Percentiles rank a stretch among this genome's conserved stretches.
Conservation (phyloP, 164 flowering plant species). For the Warburgia ugandensis region DNA sequence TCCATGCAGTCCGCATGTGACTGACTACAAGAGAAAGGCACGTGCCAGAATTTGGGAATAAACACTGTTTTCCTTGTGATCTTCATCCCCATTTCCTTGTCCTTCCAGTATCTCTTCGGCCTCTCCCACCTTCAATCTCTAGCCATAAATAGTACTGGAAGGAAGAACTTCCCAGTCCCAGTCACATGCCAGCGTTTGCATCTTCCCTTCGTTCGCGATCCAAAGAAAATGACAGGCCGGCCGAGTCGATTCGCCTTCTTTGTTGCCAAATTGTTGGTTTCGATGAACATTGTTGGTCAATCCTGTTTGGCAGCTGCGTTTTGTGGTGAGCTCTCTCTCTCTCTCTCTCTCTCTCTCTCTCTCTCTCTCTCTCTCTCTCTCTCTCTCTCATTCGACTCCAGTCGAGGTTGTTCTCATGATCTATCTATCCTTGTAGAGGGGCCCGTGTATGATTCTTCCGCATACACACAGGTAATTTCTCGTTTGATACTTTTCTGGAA, state of each 20-base stretch:
- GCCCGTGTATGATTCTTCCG: slow-evolving; percentile 63
- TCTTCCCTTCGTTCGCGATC: not conserved
- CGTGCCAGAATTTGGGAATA: no score
- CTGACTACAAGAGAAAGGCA: slow-evolving; percentile 1
- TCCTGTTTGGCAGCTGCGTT: slow-evolving; percentile 11
- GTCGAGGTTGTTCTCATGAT: not conserved
- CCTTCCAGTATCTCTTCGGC: not conserved
- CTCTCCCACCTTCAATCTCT: slow-evolving; percentile 1
- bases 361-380: not conserved
- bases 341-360: slow-evolving; percentile 8
- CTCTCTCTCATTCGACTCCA: not conserved
- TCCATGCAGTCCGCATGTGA: slow-evolving; percentile 18
- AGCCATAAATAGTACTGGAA: no score
- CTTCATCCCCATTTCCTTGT: not conserved
- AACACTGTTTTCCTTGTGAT: slow-evolving; percentile 17
- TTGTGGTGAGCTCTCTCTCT: slow-evolving; percentile 10
- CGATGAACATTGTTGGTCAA: slow-evolving; percentile 6
- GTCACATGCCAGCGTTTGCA: no score
- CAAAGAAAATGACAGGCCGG: slow-evolving; percentile 8
- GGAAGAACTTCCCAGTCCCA: no score
- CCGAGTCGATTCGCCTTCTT: not conserved
- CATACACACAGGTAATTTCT: slow-evolving; percentile 58
- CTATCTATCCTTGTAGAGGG: slow-evolving; percentile 44
- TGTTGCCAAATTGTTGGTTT: slow-evolving; percentile 1
- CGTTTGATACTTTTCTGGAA: not conserved